Percentiles rank a stretch among this genome's conserved stretches.
Evolutionary conservation across 768 basidiomycete species (phyloP).

Genomic region (Gymnopilus junonius): DNA sequence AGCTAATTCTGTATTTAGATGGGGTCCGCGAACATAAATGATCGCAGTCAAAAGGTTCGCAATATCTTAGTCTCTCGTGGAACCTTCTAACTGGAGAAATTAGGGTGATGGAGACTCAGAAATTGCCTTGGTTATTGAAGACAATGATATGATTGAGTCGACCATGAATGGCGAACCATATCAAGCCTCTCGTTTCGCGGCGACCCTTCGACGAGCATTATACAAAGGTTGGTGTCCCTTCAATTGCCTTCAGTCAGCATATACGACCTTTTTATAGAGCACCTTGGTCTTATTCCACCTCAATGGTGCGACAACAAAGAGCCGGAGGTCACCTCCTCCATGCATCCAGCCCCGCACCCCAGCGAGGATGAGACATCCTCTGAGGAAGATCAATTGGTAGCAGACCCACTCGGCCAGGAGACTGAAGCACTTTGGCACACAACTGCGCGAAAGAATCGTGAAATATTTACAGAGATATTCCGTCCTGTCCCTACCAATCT

Average conservation of each 20-base stretch:
- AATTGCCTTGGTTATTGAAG: constrained; percentile 92
- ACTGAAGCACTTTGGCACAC: constrained; percentile 63
- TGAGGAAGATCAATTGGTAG: constrained; percentile 66
- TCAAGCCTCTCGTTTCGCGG: constrained; percentile 78
- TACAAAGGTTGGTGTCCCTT: constrained; percentile 63
- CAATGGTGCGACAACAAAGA: constrained; percentile 51
- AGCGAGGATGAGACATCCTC: constrained; percentile 66
- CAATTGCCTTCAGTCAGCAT: background rate
- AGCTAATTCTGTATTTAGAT: constrained; percentile 50
- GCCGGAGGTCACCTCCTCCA: constrained; percentile 56
- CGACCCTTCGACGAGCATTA: constrained; percentile 80
- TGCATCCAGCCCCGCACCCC: constrained; percentile 78
- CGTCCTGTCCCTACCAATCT: constrained; percentile 85
- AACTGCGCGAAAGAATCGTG: constrained; percentile 81
- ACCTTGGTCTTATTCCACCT: constrained; percentile 84
- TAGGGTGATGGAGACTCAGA: constrained; percentile 95
- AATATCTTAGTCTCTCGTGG: background rate
- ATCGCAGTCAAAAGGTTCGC: constrained; percentile 76
- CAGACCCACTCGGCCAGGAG: constrained; percentile 75
- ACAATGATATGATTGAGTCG: constrained; percentile 74
- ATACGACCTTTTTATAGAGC: constrained; percentile 51
- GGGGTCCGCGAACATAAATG: constrained; percentile 94
- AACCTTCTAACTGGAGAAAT: background rate
- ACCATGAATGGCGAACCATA: constrained; percentile 81
- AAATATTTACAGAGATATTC: constrained; percentile 87